Percentiles rank a stretch among this genome's conserved stretches.
Conservation (phyloP, 129 eudicot genomes). For the Apium graveolens region DNA sequence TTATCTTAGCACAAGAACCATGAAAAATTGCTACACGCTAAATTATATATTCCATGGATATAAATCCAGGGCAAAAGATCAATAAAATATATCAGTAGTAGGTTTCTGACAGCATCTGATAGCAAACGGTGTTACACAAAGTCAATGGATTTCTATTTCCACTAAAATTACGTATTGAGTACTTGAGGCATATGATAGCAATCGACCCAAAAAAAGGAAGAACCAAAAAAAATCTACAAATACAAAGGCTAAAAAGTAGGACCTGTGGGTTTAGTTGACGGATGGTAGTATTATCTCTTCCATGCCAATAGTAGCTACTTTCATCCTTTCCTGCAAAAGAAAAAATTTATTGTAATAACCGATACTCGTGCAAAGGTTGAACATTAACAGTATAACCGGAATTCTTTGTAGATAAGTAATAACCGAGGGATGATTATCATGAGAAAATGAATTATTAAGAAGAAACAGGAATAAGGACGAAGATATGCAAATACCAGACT, state of each 20-base stretch:
- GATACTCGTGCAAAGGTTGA: not conserved
- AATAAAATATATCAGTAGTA: not conserved
- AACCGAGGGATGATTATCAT: not conserved
- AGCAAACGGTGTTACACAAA: not conserved
- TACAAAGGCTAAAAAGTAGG: slow-evolving; percentile 9
- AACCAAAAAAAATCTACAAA: not conserved
- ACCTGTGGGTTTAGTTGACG: slow-evolving; percentile 97
- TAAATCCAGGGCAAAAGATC: not conserved
- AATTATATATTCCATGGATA: not conserved
- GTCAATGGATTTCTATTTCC: not conserved
- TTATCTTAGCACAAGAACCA: not conserved
- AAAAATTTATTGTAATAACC: not conserved
- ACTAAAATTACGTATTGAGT: not conserved
- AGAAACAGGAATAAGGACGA: not conserved
- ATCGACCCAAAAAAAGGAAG: not conserved
- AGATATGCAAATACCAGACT: slow-evolving; percentile 53
- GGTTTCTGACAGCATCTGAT: not conserved
- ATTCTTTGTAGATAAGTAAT: not conserved
- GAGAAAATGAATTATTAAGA: not conserved
- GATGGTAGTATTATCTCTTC: slow-evolving; percentile 70
- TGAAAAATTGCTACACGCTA: not conserved
- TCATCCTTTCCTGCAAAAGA: slow-evolving; percentile 45
- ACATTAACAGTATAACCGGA: not conserved
- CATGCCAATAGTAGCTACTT: slow-evolving; percentile 92
- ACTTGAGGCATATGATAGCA: not conserved